Percentiles rank a stretch among this genome's conserved stretches.
phyloP scores from a whole-genome alignment of 164 flowering plant genomes.

The Umbilicus rupestris region DNA sequence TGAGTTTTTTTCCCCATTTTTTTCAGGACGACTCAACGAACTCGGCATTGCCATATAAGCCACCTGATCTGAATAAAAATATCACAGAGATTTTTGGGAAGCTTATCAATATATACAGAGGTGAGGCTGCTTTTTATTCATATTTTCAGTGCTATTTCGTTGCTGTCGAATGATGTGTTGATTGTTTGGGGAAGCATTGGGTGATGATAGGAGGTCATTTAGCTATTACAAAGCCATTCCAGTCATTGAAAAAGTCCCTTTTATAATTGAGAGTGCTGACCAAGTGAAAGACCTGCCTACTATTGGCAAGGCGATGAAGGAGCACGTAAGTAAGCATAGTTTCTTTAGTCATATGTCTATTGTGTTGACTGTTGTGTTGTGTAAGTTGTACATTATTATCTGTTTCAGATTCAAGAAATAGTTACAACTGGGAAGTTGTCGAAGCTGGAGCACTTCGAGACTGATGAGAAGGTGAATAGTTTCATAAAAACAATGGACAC shows the following conservation, averaged over 20 bases:
- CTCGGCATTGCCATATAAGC: conserved; percentile 42
- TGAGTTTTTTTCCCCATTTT: conserved; percentile 5
- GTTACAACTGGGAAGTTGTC: conserved; percentile 83
- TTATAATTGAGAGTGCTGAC: conserved; percentile 69
- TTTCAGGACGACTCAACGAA: conserved; percentile 19
- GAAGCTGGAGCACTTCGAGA: conserved; percentile 91
- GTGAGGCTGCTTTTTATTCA: conserved; percentile 22
- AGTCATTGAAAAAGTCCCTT: conserved; percentile 84
- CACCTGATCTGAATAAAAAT: conserved; percentile 75
- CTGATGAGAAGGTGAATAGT: conserved; percentile 71
- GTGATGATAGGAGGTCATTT: conserved; percentile 92
- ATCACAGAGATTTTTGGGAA: conserved; percentile 81
- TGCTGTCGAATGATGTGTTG: conserved; percentile 10
- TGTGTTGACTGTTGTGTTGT: not conserved
- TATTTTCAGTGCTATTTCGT: not conserved
- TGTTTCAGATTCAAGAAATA: conserved; percentile 83
- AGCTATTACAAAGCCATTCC: conserved; percentile 88
- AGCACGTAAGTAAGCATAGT: conserved; percentile 55
- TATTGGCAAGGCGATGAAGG: conserved; percentile 85
- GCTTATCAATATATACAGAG: conserved; percentile 84
- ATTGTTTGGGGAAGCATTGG: conserved; percentile 45
- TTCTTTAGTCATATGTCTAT: not conserved
- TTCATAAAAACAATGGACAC: conserved; percentile 8
- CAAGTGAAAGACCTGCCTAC: conserved; percentile 76
- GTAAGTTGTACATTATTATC: not conserved